Base-by-base conservation (phyloP, 768 basidiomycete genomes). In the Asterophora lycoperdoides region DNA sequence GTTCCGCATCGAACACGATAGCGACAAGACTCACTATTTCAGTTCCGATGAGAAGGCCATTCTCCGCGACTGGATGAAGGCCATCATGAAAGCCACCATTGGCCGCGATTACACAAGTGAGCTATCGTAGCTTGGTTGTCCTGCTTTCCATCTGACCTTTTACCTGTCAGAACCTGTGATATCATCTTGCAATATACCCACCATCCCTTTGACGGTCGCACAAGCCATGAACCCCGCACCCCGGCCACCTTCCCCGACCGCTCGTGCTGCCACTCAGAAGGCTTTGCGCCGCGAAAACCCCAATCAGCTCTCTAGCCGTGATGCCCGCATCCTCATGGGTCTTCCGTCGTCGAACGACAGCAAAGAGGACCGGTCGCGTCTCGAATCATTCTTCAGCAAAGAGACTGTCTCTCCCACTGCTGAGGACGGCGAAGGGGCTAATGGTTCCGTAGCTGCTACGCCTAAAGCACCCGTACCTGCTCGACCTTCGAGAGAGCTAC, bases 41-140 rank as follows among this genome's bases (percentile, higher is more conserved):
- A 91, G 89, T 54, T 92, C 91, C 0, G 88, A 93, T 18, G 93
- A 97, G 60, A 90, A 92, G 66, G 60, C 70, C 1, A 68, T 81
- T 32, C 78, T 96, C 41, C 82, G 96, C n/a, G 92, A 92, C 56
- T 98, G 96, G 95, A 98, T 98, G 96, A 99, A 98, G 71, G 92
- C 94, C 7, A 81, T 99, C 56, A 97, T 98, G 92, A 99, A 98
- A 65, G 92, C 95, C 2, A 97, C 95, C 10, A 99, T 99, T 57
- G 86, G 81, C 8, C 75, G 96, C 48, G 96, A 98, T 64, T 97
- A 94, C 62, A 79, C 86, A 8, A 87, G 93, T 94, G 59, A 33
- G 86, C 74, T 43, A 30, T 20, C 47, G 39, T n/a, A 44, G 26
- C 41, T 37, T 35, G 20, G 7, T 6, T 29, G 26, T 5, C 39